Evolutionary conservation across 1,284 basidiomycete species (phyloP).

Genomic region (Apiotrichum veenhuisii): DNA sequence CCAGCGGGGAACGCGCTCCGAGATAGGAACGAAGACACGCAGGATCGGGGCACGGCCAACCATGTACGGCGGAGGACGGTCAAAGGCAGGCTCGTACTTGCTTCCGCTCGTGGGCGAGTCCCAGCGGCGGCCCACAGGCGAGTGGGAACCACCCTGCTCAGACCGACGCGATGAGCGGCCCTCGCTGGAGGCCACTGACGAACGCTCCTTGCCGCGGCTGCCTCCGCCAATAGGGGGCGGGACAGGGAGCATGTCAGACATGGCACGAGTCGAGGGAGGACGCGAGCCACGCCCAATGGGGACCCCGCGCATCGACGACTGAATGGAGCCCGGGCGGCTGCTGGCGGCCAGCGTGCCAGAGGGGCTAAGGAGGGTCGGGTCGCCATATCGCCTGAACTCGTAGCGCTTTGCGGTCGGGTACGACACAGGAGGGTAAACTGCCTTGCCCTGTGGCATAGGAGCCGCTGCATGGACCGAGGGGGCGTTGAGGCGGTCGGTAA

Average conservation of each 20-base stretch:
- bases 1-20: slow-evolving; percentile 39
- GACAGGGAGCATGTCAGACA: slow-evolving; percentile 18
- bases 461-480: slow-evolving; percentile 15
- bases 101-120: slow-evolving; percentile 17
- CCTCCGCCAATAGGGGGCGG: slow-evolving; percentile 28
- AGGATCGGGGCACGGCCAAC: slow-evolving; percentile 45
- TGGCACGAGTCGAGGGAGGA: slow-evolving; percentile 1
- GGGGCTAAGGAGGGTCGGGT: slow-evolving; percentile 7
- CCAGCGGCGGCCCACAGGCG: slow-evolving; percentile 21
- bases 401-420: slow-evolving; percentile 49
- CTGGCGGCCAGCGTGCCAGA: slow-evolving; percentile 3
- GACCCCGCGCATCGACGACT: slow-evolving; percentile 21
- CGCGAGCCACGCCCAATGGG: slow-evolving; percentile 1
- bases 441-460: slow-evolving; percentile 35
- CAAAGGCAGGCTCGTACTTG: slow-evolving; percentile 43
- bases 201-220: slow-evolving; percentile 13
- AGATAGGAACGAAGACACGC: slow-evolving; percentile 47
- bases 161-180: slow-evolving; percentile 27
- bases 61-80: slow-evolving; percentile 43
- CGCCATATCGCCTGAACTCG: slow-evolving; percentile 43
- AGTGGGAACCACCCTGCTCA: slow-evolving; percentile 20
- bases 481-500: slow-evolving; percentile 6
- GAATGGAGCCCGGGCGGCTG: slow-evolving; percentile 44
- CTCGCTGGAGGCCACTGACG: slow-evolving; percentile 33
- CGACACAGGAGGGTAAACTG: slow-evolving; percentile 40